A percentile compares a stretch with the other conserved stretches of the same genome.
phyloP scores from a whole-genome alignment of 1,139 yeast genomes.

The Arxiozyma bovina region DNA sequence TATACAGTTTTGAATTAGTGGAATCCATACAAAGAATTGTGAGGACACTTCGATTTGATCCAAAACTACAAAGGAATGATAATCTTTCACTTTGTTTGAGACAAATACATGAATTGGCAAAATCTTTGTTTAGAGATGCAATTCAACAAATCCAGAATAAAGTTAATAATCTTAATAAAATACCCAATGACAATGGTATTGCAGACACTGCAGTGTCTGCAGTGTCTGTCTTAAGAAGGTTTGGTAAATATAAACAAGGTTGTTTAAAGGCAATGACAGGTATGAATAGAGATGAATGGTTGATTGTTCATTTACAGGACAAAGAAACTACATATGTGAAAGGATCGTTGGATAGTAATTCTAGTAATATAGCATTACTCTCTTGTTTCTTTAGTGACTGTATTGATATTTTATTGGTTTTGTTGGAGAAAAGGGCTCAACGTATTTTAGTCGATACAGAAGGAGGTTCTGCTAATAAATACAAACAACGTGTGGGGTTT shows the following conservation, averaged over 20 bases:
- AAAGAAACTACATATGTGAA: constrained; percentile 21
- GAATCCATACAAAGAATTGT: constrained; percentile 29
- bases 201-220: constrained; percentile 62
- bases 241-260: constrained; percentile 54
- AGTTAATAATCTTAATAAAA: constrained; percentile 36
- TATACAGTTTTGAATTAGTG: constrained; percentile 42
- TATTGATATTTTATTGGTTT: constrained; percentile 61
- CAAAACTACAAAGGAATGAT: constrained; percentile 14
- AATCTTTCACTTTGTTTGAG: constrained; percentile 14
- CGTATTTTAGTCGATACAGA: constrained; percentile 21
- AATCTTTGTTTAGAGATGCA: constrained; percentile 48
- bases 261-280: constrained; percentile 44
- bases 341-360: constrained; percentile 21
- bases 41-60: constrained; percentile 22
- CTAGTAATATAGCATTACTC: constrained; percentile 41
- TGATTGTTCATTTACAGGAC: constrained; percentile 40
- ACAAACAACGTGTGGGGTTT: constrained; percentile 48
- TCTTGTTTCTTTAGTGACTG: constrained; percentile 65
- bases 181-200: constrained; percentile 59
- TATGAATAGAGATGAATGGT: constrained; percentile 60
- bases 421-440: constrained; percentile 49
- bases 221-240: constrained; percentile 51
- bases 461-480: constrained; percentile 14
- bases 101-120: constrained; percentile 29
- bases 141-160: constrained; percentile 43